Evolutionary conservation across 1,284 basidiomycete species (phyloP).

Genomic region (Malassezia cuniculi): DNA sequence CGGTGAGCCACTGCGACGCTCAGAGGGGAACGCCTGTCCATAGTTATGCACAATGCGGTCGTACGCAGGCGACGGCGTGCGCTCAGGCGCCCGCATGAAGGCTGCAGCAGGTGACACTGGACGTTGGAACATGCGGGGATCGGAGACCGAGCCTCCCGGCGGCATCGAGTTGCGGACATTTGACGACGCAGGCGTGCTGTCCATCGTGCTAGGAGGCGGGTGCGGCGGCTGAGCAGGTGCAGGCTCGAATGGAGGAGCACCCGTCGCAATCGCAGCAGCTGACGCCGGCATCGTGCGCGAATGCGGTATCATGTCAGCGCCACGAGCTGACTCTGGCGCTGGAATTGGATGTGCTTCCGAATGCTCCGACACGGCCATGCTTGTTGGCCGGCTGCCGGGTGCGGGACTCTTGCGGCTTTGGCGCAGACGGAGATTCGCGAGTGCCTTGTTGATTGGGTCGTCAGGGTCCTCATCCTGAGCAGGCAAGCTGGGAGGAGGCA

Average conservation of each 20-base stretch:
- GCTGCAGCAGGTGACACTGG: slow-evolving; percentile 57
- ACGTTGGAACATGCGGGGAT: slow-evolving; percentile 45
- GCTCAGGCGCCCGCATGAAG: slow-evolving; percentile 59
- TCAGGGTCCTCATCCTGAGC: slow-evolving; percentile 47
- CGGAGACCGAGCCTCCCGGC: slow-evolving; percentile 20
- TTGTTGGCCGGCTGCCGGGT: slow-evolving; percentile 19
- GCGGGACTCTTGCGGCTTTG: slow-evolving; percentile 27
- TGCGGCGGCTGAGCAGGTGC: slow-evolving; percentile 11
- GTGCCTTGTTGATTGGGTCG: slow-evolving; percentile 64
- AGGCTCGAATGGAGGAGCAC: no score
- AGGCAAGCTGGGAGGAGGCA: no score
- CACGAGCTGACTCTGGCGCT: not conserved
- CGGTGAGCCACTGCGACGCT: slow-evolving; percentile 47
- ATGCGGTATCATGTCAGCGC: no score
- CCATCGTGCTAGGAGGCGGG: no score
- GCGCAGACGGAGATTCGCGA: slow-evolving; percentile 50
- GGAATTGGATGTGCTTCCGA: not conserved
- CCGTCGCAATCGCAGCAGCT: no score
- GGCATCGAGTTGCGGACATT: slow-evolving; percentile 9
- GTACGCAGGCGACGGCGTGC: slow-evolving; percentile 50
- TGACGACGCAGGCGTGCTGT: no score
- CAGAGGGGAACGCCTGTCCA: slow-evolving; percentile 73
- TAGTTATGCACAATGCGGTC: slow-evolving; percentile 68
- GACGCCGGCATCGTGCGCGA: no score
- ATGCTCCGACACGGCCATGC: slow-evolving; percentile 13